These are phyloP conservation scores for Chenopodium quinoa DNA, from an alignment of 148 eudicot species.

Conservation along the genomic window DNA sequence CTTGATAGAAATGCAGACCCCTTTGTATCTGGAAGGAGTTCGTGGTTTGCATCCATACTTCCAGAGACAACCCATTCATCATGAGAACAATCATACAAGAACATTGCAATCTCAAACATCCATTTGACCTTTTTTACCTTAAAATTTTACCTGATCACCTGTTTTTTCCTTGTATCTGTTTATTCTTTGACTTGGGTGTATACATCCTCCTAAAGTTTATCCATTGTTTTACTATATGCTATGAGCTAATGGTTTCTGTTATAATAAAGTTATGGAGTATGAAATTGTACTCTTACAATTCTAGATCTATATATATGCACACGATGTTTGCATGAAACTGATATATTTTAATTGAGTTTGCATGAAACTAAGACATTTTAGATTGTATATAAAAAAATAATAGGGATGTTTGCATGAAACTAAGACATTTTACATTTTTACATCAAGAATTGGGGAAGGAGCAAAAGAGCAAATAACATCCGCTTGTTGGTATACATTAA, in stretches of 20 bases:
- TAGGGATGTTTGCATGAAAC: too few species aligned
- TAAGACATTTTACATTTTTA: too few species aligned
- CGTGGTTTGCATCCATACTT: conserved; percentile 69
- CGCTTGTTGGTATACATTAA: too few species aligned
- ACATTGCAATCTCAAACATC: conserved; percentile 29
- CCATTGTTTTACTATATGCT: not conserved
- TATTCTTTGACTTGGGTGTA: not conserved
- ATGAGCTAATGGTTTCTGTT: not conserved
- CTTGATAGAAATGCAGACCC: conserved; percentile 95
- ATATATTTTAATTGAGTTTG: too few species aligned
- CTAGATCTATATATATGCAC: too few species aligned
- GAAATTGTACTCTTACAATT: not conserved
- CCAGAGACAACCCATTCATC: conserved; percentile 28
- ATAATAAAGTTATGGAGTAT: not conserved
- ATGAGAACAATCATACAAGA: conserved; percentile 21
- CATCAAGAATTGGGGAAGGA: too few species aligned
- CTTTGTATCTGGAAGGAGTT: conserved; percentile 75
- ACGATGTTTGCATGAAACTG: too few species aligned
- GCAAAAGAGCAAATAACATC: too few species aligned
- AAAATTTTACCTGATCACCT: too few species aligned
- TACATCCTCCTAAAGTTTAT: not conserved
- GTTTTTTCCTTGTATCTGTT: too few species aligned
- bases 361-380: too few species aligned
- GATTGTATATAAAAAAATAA: too few species aligned
- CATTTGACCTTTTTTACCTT: not conserved